phyloP scores from a whole-genome alignment of 2,329 filamentous ascomycete genomes.

The Escovopsis sp. region DNA sequence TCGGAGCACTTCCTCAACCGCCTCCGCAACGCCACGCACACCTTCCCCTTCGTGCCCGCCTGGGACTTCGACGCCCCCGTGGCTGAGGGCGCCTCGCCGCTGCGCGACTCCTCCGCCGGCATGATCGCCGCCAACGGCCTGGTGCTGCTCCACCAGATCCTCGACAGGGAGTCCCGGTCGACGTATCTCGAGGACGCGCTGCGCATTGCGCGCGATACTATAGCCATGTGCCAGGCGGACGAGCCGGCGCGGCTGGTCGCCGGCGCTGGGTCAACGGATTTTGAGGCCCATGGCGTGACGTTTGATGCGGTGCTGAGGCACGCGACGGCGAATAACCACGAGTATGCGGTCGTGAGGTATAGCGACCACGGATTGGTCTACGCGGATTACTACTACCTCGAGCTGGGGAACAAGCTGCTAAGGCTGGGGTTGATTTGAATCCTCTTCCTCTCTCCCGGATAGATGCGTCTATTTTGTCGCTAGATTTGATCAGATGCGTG shows the following conservation, averaged over 20 bases:
- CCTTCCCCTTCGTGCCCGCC: constrained; percentile 14
- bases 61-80: constrained; percentile 27
- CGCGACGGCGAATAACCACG: constrained; percentile 21
- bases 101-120: constrained; percentile 24
- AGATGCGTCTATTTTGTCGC: too few species aligned
- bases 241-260: constrained; percentile 11
- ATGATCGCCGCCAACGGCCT: constrained; percentile 28
- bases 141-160: constrained; percentile 22
- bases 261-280: background rate
- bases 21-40: constrained; percentile 11
- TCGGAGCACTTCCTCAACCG: constrained; percentile 32
- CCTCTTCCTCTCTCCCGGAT: too few species aligned
- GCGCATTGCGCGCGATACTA: constrained; percentile 15
- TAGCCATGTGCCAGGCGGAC: constrained; percentile 14
- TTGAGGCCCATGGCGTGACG: background rate
- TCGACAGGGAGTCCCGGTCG: constrained; percentile 9
- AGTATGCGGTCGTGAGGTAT: constrained; percentile 10
- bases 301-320: constrained; percentile 20
- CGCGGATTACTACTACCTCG: constrained; percentile 33
- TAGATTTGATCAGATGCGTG: too few species aligned
- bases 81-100: constrained; percentile 11
- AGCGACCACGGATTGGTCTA: constrained; percentile 31
- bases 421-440: constrained; percentile 12
- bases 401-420: constrained; percentile 30
- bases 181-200: constrained; percentile 15